Evolutionary conservation across 1,284 basidiomycete species (phyloP), one percentile per base, ranked within the genome.

Genomic region (Takashimella tepidaria): DNA sequence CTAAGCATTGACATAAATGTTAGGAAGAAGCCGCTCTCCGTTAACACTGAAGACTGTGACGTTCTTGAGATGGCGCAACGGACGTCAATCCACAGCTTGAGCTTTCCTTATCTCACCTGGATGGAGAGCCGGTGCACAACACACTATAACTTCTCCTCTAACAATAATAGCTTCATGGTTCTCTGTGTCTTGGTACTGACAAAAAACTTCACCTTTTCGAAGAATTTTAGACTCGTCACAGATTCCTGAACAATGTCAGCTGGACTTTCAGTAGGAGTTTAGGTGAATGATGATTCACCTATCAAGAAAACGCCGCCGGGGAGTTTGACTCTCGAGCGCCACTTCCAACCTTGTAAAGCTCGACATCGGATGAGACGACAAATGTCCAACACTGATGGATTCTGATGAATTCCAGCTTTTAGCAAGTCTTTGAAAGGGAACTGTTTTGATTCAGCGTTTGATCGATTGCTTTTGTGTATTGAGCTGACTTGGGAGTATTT

Each of bases 281-380:
- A n/a, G n/a, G n/a, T n/a, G n/a, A n/a, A n/a, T n/a, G n/a, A 20
- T 16, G 21, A 44, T 66, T 58, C 23, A 70, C 71, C 72, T 27
- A 75, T 74, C 19, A 74, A 51, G 49, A 67, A 77, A 1, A 72
- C 73, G 2, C 72, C 73, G 21, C 56, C 54, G 1, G 66, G 50
- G 3, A 77, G 52, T 21, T 63, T 58, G 19, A 76, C 58, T 2
- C 74, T 62, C 1, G 71, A 73, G 16, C 70, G 60, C 74, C 74
- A 76, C 57, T 74, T 74, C n/a, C 76, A 66, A 44, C 76, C 75
- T 54, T 70, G 68, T 0, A 76, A 61, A 25, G 68, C 60, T 16
- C 69, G 56, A 20, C 65, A 63, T 53, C 75, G 69, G 41, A 75
- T 61, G 27, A 76, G 69, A 6, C 55, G 54, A n/a, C 60, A 55